Evolutionary conservation across 2,329 filamentous ascomycete species (phyloP), one percentile per base, ranked within the genome.

Genomic region (Pseudopyrenochaeta lycopersici): DNA sequence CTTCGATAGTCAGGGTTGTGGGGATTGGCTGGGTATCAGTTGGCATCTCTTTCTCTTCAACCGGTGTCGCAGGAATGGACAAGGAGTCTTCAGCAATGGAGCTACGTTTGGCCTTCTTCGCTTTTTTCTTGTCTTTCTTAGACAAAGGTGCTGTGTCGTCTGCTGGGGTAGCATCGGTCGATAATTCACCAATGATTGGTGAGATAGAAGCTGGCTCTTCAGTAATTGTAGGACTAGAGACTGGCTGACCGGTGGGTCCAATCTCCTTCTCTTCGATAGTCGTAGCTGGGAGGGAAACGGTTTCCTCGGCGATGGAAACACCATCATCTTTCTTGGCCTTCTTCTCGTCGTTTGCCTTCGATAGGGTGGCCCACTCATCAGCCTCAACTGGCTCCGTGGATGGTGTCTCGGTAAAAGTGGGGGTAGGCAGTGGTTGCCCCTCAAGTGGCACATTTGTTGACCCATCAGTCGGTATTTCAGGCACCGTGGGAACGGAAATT

Each of bases 341-440:
- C 52, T 82, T 82, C 60, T 82, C 82, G 12, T 76, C 78, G 56
- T 81, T 83, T n/a, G n/a, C n/a, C 57, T 78, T 77, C 46, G 77
- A 63, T 4, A 51, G 17, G n/a, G 56, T 23, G 9, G 47, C 36
- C 3, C 54, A 17, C 4, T 20, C 33, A 5, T 48, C 49, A 9
- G 48, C 46, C 4, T 57, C 39, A 35, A n/a, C 29, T 32, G 32
- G 11, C 23, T 42, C 38, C 4, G 18, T 27, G 11, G 38, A 29
- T 27, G 2, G 21, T 17, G 45, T 33, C 12, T 32, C 35, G 6
- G 32, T 9, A 9, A 41, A 30, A 41, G 10, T 3, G 29, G 10
- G 21, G 29, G 39, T 41, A n/a, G 20, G 21, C 11, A 41, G 20
- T 15, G 12, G 11, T 10, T 41, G 18, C 29, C n/a, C 21, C 3